A percentile compares a stretch with the other conserved stretches of the same genome.
Evolutionary conservation across 2,329 filamentous ascomycete species (phyloP).

Genomic region (Thermothelomyces thermophilus): DNA sequence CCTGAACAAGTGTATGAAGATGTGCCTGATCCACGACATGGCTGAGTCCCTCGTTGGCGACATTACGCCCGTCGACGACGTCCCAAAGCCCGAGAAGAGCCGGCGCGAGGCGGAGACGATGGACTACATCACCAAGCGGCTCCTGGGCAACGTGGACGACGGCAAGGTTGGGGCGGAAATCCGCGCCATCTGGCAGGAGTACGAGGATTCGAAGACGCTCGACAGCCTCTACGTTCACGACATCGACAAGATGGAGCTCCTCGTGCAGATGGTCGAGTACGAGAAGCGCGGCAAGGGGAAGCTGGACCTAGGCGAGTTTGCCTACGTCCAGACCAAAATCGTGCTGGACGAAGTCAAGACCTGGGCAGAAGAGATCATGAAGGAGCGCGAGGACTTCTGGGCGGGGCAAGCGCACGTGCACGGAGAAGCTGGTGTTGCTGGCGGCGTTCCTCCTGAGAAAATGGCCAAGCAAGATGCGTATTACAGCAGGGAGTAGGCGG

Average conservation of each 20-base stretch:
- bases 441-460: conserved; percentile 34
- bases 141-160: conserved; percentile 71
- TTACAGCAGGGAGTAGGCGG: conserved; percentile 31
- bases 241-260: conserved; percentile 91
- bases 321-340: conserved; percentile 68
- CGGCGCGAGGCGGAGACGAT: conserved; percentile 82
- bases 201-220: conserved; percentile 77
- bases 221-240: conserved; percentile 92
- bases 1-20: conserved; percentile 78
- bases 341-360: conserved; percentile 68
- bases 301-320: conserved; percentile 80
- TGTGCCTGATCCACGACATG: conserved; percentile 97
- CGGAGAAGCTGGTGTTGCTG: conserved; percentile 38
- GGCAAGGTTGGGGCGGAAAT: conserved; percentile 61
- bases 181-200: conserved; percentile 83
- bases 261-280: conserved; percentile 95
- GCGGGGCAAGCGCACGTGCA: conserved; percentile 41
- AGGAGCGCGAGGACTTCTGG: conserved; percentile 73
- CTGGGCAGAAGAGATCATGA: conserved; percentile 72
- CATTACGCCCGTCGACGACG: conserved; percentile 86
- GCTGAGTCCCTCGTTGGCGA: conserved; percentile 91
- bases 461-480: conserved; percentile 43
- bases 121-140: conserved; percentile 71
- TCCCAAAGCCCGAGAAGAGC: conserved; percentile 82
- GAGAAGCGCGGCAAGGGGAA: conserved; percentile 62